Base-by-base conservation (phyloP, 805 yeast genomes). In the Sugiyamaella smithiae region DNA sequence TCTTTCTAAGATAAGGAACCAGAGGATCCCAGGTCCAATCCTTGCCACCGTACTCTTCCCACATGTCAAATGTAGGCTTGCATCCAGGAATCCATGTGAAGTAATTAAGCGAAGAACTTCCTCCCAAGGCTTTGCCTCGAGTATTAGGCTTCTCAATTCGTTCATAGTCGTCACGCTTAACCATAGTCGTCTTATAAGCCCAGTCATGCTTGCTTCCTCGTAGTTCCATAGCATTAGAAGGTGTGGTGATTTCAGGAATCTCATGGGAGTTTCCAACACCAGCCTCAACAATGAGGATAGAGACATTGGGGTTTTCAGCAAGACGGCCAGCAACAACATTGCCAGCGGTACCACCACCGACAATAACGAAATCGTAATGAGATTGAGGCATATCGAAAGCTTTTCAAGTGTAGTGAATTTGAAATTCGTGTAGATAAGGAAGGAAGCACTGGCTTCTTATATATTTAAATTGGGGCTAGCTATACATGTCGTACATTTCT, bases 261-360 rank as follows among this genome's bases (percentile, higher is more conserved):
- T 60, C 58, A 40, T 46, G 44, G 7, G 63, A 55, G 32, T 60
- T 54, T 36, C 53, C 59, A 8, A 61, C 62, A 45, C 67, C 67
- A n/a, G 65, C 66, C 56, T 64, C 67, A 41, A 64, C 57, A 40
- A 63, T 43, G 44, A 64, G 57, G 36, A 64, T 52, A 23, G 53
- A 48, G 40, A 57, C 59, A 38, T 62, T 48, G 24, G 66, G 66
- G 54, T 63, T 62, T 38, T 64, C 62, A 17, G 67, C 64, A 35
- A 64, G 63, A 25, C 67, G 59, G 43, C 63, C 59, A 14, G 67
- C 67, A 17, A 64, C 61, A 29, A 58, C 63, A 48, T 63, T 62
- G 38, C 67, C 67, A 20, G 67, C 67, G 36, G 67, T 64, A 46
- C 67, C 63, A 29, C 67, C 61, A 31, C 66, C 58, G 40, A 64